Evolutionary conservation across 495 filamentous ascomycete species (phyloP), one percentile per base, ranked within the genome.

Genomic region (Paragyromitra xinjiangensis): DNA sequence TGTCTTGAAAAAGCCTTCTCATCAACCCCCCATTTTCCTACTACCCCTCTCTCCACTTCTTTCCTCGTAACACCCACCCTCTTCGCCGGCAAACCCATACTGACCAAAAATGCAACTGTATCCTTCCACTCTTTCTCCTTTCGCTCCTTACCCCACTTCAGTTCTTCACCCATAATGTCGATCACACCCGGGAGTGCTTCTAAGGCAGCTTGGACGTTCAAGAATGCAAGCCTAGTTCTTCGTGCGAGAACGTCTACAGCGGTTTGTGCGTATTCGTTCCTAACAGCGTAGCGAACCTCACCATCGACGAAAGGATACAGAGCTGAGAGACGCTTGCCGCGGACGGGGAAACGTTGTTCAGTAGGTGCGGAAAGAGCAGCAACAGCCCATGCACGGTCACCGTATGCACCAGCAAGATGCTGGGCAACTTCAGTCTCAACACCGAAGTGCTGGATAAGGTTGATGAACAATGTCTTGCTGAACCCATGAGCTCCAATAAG

Each of bases 301-400:
- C 95, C 95, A 82, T 98, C 95, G n/a, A 99, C 88, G 83, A 96
- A 99, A 29, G 95, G 95, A 84, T 98, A 98, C 50, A 97, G 87
- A 19, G 87, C 75, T 2, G 92, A 90, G 59, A 99, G 90, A 64
- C 94, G 92, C 83, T 92, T 88, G 37, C 95, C 95, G 44, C 95
- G 89, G 11, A 95, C 91, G 14, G 95, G 95, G 86, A 94, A 98
- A 48, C 95, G 91, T 74, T 90, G 85, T 58, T 92, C 89, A 0
- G 95, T 98, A 0, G 94, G 92, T 6, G 88, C 86, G 72, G 91
- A 94, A 48, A 99, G 85, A 14, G 92, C 91, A 9, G 93, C 95
- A 14, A 99, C 95, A 22, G 93, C 93, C 95, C 95, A 98, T 29
- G 95, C 94, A 39, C 95, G 90, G 84, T 98, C 95, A 80, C 95